Percentiles rank a stretch among this genome's conserved stretches.
Conservation (phyloP, 2,329 filamentous ascomycete species). For the Alternaria sp. region DNA sequence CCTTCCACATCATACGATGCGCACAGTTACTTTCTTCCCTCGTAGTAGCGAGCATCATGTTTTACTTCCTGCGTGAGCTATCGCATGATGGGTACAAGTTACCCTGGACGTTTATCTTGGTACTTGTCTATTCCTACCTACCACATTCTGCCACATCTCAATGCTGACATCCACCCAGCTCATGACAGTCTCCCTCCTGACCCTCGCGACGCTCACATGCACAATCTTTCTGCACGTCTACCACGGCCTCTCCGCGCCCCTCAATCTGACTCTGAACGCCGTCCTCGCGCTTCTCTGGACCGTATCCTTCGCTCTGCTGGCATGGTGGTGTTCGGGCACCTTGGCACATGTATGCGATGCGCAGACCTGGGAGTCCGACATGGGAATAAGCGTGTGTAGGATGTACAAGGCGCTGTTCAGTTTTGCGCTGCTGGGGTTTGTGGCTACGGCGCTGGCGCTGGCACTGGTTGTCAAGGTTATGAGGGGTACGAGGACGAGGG, state of each 20-base stretch:
- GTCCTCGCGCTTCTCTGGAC: slow-evolving; percentile 62
- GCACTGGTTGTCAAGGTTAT: slow-evolving; percentile 61
- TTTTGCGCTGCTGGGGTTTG: slow-evolving; percentile 61
- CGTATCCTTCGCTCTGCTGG: slow-evolving; percentile 61
- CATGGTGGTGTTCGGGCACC: slow-evolving; percentile 64
- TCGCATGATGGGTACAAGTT: slow-evolving; percentile 60
- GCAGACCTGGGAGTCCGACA: slow-evolving; percentile 62
- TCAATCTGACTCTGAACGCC: slow-evolving; percentile 61
- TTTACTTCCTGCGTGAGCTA: slow-evolving; percentile 65
- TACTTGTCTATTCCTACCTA: slow-evolving; percentile 45
- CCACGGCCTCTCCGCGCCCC: slow-evolving; percentile 60
- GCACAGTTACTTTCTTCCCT: slow-evolving; percentile 56
- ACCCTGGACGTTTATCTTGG: slow-evolving; percentile 68
- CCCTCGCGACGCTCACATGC: slow-evolving; percentile 57
- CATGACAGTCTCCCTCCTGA: slow-evolving; percentile 61
- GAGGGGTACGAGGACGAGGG: slow-evolving; percentile 52
- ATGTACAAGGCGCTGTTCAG: slow-evolving; percentile 68
- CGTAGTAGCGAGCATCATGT: slow-evolving; percentile 63
- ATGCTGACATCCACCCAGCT: slow-evolving; percentile 54
- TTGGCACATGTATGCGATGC: slow-evolving; percentile 61
- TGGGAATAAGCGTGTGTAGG: slow-evolving; percentile 65
- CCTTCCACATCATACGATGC: slow-evolving; percentile 55
- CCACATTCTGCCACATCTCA: neutral
- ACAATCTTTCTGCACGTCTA: slow-evolving; percentile 63
- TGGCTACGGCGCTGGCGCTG: slow-evolving; percentile 59